Evolutionary conservation across 768 basidiomycete species (phyloP).

Genomic region (Boletus huronensis): DNA sequence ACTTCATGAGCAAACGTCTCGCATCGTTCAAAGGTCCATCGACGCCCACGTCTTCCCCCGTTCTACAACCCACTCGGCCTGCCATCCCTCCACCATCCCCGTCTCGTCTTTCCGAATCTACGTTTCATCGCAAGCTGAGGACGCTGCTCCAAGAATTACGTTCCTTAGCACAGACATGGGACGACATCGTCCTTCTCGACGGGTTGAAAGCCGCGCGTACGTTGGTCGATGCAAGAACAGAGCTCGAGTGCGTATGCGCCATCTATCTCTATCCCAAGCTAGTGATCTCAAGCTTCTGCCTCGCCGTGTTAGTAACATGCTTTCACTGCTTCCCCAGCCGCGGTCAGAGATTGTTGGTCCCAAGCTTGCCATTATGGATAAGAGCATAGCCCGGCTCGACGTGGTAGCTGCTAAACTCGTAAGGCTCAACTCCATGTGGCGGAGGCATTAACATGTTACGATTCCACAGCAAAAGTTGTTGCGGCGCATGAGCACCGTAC

Average conservation of each 20-base stretch:
- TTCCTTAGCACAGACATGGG: conserved; percentile 67
- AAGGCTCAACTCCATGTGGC: conserved; percentile 21
- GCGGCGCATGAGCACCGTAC: conserved; percentile 54
- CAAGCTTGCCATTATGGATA: conserved; percentile 67
- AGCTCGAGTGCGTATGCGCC: conserved; percentile 66
- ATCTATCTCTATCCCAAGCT: background rate
- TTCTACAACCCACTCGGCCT: conserved; percentile 38
- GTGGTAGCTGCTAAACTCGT: conserved; percentile 63
- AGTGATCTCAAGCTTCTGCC: background rate
- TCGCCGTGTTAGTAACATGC: conserved; percentile 49
- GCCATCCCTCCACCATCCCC: conserved; percentile 41
- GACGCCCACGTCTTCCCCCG: conserved; percentile 67
- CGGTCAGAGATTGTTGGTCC: conserved; percentile 57
- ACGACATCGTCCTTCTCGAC: conserved; percentile 75
- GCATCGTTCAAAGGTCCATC: conserved; percentile 81
- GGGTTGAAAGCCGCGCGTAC: conserved; percentile 72
- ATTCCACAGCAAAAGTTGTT: conserved; percentile 63
- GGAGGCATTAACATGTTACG: background rate
- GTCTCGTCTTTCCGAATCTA: conserved; percentile 54
- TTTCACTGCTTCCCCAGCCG: conserved; percentile 59
- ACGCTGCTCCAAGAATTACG: conserved; percentile 66
- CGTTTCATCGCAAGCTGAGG: conserved; percentile 76
- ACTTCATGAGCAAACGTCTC: conserved; percentile 56
- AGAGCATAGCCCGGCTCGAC: conserved; percentile 56
- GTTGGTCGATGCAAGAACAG: conserved; percentile 75